These are phyloP conservation scores for Capsicum baccatum DNA, from an alignment of 257 asterid species.

Conservation along the genomic window DNA sequence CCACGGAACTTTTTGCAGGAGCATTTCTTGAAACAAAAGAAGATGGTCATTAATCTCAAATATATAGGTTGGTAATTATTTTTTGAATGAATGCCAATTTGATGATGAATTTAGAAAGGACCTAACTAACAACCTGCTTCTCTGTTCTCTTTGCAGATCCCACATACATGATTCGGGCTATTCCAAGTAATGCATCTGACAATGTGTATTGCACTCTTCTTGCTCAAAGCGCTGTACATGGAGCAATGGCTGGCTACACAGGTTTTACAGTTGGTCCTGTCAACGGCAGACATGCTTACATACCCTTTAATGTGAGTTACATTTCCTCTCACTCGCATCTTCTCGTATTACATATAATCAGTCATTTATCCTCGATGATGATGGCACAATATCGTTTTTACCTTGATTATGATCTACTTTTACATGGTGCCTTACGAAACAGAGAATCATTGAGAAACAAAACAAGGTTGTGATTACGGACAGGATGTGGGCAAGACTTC, in stretches of 20 bases:
- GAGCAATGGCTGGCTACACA: constrained; percentile 98
- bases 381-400: not conserved
- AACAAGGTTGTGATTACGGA: constrained; percentile 90
- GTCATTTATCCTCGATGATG: not conserved
- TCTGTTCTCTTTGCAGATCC: constrained; percentile 64
- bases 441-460: constrained; percentile 70
- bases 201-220: constrained; percentile 92
- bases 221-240: constrained; percentile 93
- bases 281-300: constrained; percentile 71
- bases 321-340: not conserved
- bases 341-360: not conserved
- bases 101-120: not conserved
- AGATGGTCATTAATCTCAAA: constrained; percentile 71
- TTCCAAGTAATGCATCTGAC: constrained; percentile 89
- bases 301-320: constrained; percentile 78
- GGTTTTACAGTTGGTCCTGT: constrained; percentile 83
- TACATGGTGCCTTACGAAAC: constrained; percentile 41
- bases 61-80: constrained; percentile 67
- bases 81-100: not conserved
- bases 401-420: not conserved
- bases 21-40: constrained; percentile 65
- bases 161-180: constrained; percentile 90
- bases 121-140: not conserved
- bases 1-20: constrained; percentile 49
- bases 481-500: constrained; percentile 96